A percentile compares a stretch with the other conserved stretches of the same genome.
phyloP scores from a whole-genome alignment of 768 basidiomycete genomes.

The Panellus pusillus region DNA sequence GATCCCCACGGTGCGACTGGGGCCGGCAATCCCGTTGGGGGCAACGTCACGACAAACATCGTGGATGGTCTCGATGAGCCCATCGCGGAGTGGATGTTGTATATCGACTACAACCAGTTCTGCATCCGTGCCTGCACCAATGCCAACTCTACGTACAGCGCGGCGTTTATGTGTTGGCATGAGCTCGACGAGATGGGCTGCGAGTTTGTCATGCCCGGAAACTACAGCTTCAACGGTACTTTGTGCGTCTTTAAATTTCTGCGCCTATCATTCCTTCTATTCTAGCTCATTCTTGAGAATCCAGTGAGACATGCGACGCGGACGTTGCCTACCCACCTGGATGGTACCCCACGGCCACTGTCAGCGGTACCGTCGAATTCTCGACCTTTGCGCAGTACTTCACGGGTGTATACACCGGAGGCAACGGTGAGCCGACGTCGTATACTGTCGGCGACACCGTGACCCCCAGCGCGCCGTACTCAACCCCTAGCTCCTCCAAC shows the following conservation, averaged over 20 bases:
- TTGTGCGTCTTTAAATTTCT: slow-evolving; percentile 35
- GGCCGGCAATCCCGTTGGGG: slow-evolving; percentile 42
- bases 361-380: slow-evolving; percentile 34
- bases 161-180: slow-evolving; percentile 45
- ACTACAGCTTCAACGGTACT: slow-evolving; percentile 40
- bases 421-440: slow-evolving; percentile 17
- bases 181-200: slow-evolving; percentile 46
- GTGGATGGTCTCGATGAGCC: slow-evolving; percentile 31
- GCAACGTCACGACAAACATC: slow-evolving; percentile 44
- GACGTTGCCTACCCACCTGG: slow-evolving; percentile 46
- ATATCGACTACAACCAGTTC: slow-evolving; percentile 31
- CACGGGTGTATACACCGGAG: slow-evolving; percentile 34
- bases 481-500: slow-evolving; percentile 40
- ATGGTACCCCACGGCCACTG: slow-evolving; percentile 41
- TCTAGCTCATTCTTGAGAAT: neutral
- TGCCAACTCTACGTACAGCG: slow-evolving; percentile 43
- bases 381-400: slow-evolving; percentile 44
- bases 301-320: slow-evolving; percentile 41
- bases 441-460: slow-evolving; percentile 41
- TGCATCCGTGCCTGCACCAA: slow-evolving; percentile 44
- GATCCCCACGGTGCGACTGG: slow-evolving; percentile 44
- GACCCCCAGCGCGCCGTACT: slow-evolving; percentile 37
- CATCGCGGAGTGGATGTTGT: slow-evolving; percentile 43
- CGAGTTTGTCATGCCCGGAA: slow-evolving; percentile 44
- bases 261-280: neutral